A percentile compares a stretch with the other conserved stretches of the same genome.
phyloP scores from a whole-genome alignment of 2,329 filamentous ascomycete genomes.

The Mariannaea sp. region DNA sequence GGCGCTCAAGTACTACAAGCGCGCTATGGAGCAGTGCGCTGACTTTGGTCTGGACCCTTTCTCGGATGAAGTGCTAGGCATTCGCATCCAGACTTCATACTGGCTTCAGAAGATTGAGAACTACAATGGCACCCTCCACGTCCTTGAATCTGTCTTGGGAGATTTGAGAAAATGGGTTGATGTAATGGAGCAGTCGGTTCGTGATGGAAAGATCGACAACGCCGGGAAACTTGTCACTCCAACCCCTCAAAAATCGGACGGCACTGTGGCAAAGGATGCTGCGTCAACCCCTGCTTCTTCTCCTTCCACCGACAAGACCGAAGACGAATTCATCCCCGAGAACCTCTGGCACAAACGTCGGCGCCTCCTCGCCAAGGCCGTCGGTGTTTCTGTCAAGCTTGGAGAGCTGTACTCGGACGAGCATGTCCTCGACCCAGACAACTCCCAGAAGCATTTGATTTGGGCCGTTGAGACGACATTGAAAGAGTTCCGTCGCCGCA shows the following conservation, averaged over 20 bases:
- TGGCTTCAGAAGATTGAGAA: constrained; percentile 80
- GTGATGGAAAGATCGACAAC: constrained; percentile 52
- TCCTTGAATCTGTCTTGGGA: constrained; percentile 74
- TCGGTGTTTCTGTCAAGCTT: constrained; percentile 81
- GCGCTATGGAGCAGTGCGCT: constrained; percentile 74
- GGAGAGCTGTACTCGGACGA: constrained; percentile 81
- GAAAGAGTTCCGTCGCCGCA: constrained; percentile 72
- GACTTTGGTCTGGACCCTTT: constrained; percentile 83
- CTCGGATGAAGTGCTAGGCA: constrained; percentile 87
- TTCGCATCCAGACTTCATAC: constrained; percentile 79
- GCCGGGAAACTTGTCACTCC: constrained; percentile 42
- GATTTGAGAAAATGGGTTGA: constrained; percentile 70
- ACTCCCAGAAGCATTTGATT: constrained; percentile 73
- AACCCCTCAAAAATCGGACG: constrained; percentile 15
- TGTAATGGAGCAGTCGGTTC: constrained; percentile 55
- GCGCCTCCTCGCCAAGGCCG: constrained; percentile 71
- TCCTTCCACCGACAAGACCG: constrained; percentile 29
- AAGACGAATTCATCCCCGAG: constrained; percentile 44
- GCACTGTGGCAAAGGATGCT: constrained; percentile 10
- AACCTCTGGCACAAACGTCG: constrained; percentile 63
- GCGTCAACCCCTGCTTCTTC: constrained; percentile 17
- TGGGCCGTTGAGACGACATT: constrained; percentile 83
- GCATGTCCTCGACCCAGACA: constrained; percentile 73
- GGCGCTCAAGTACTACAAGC: constrained; percentile 82
- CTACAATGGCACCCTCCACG: constrained; percentile 71